Base-by-base conservation (phyloP, 371 early-diverging fungal species). In the Rhizopus stolonifer region DNA sequence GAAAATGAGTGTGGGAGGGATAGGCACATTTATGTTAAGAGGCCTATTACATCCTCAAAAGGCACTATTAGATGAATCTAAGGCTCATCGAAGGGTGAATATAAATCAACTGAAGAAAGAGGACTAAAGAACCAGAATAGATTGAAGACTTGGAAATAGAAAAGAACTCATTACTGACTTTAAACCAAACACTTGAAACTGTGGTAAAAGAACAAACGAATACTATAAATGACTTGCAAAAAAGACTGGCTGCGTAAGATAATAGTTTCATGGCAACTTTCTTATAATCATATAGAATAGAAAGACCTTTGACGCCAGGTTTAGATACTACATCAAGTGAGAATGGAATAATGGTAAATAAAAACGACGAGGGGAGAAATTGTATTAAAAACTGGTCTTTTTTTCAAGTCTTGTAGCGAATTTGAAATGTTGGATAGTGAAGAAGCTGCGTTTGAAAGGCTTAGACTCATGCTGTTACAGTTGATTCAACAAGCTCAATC, bases 71-170 rank as follows among this genome's bases (percentile, higher is more conserved):
- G 72, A 70, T 26, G 70, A 75, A 53, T 70, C 76, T 9, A 61
- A 69, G 57, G 65, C 66, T 15, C 53, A 69, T 60, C 61, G 70
- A 49, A 75, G 72, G 58, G 76, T 75, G 61, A 15, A 13, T 45
- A 25, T 24, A 43, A 14, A 56, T 3, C 19, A 22, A 26, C 3
- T 18, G 23, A 10, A 47, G 31, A 9, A 1, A 15, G 36, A 36
- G 11, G n/a, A 24, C 9, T 51, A n/a, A 11, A 36, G 11, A n/a
- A 11, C 0, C 5, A 7, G 31, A 1, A 38, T 45, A 79, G 80
- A 72, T 79, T 49, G 70, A 72, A 54, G 77, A 79, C 54, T 54
- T 79, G 49, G 80, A 79, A 67, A 77, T 79, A 36, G 76, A 76
- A 56, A 79, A 77, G 49, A 57, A 67, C 11, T 74, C 75, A 11